Evolutionary conservation across 1,139 yeast species (phyloP).

Genomic region (Magnusiomyces paraingens): DNA sequence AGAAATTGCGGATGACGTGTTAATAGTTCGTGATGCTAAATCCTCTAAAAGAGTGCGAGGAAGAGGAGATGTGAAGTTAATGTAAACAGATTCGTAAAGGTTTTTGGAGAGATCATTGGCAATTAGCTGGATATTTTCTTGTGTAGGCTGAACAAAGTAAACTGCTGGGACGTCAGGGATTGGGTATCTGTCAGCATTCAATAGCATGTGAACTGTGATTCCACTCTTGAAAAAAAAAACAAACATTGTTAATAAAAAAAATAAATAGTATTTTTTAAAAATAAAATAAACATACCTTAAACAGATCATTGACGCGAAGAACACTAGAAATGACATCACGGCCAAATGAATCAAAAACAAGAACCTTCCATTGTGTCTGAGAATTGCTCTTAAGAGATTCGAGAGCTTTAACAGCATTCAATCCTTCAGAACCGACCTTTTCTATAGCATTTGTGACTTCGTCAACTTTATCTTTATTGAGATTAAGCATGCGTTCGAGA

Average conservation of each 20-base stretch:
- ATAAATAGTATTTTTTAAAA: slow-evolving; percentile 77
- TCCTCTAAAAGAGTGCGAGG: slow-evolving; percentile 76
- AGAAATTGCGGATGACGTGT: slow-evolving; percentile 58
- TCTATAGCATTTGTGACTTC: slow-evolving; percentile 32
- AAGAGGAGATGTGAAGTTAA: slow-evolving; percentile 80
- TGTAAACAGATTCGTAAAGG: slow-evolving; percentile 68
- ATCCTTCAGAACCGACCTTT: slow-evolving; percentile 17
- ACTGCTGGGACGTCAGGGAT: slow-evolving; percentile 92
- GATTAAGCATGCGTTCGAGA: slow-evolving; percentile 76
- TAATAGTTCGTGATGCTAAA: slow-evolving; percentile 76
- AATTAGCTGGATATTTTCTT: slow-evolving; percentile 61
- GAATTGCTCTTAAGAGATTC: slow-evolving; percentile 28
- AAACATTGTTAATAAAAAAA: slow-evolving; percentile 81
- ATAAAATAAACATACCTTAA: slow-evolving; percentile 51
- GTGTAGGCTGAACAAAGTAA: slow-evolving; percentile 84
- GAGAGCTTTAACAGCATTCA: slow-evolving; percentile 12
- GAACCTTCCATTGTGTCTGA: slow-evolving; percentile 86
- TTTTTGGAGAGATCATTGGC: slow-evolving; percentile 67
- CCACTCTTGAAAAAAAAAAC: slow-evolving; percentile 76
- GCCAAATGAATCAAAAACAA: slow-evolving; percentile 73
- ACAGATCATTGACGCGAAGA: slow-evolving; percentile 79
- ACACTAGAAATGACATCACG: slow-evolving; percentile 85
- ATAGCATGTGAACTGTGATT: slow-evolving; percentile 77
- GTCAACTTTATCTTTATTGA: slow-evolving; percentile 44
- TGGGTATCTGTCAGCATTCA: slow-evolving; percentile 63